Evolutionary conservation across 2,329 filamentous ascomycete genomes (phyloP).

Genomic region (Ophiosphaerella narmari): DNA sequence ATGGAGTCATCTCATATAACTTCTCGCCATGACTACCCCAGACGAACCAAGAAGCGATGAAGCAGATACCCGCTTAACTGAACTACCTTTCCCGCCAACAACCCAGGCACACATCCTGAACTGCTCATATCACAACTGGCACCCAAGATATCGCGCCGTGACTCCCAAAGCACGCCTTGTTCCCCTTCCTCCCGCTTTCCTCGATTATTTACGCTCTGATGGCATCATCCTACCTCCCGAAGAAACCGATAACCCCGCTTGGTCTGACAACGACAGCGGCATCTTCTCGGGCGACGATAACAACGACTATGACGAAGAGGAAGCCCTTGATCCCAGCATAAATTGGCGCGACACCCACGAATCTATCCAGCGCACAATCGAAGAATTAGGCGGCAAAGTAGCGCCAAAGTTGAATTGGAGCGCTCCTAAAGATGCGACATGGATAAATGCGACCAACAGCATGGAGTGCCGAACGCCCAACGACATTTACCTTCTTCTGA

Average conservation of each 20-base stretch:
- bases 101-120: constrained; percentile 87
- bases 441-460: constrained; percentile 86
- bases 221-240: constrained; percentile 86
- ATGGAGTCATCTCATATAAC: constrained; percentile 24
- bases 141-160: constrained; percentile 77
- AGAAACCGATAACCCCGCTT: constrained; percentile 52
- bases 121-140: constrained; percentile 94
- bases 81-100: constrained; percentile 78
- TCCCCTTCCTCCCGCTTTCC: constrained; percentile 72
- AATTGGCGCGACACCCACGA: constrained; percentile 74
- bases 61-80: constrained; percentile 21
- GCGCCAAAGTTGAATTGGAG: constrained; percentile 98
- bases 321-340: constrained; percentile 63
- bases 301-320: constrained; percentile 58
- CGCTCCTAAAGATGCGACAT: constrained; percentile 91
- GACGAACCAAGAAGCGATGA: constrained; percentile 3
- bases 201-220: constrained; percentile 87
- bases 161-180: constrained; percentile 88
- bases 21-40: constrained; percentile 26
- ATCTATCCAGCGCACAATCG: constrained; percentile 75
- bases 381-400: constrained; percentile 81
- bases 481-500: constrained; percentile 91
- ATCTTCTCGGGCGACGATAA: constrained; percentile 53
- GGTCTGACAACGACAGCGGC: constrained; percentile 58
- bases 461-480: constrained; percentile 88